Base-by-base conservation (phyloP, 176 grass and related monocot species). In the Otatea glauca region DNA sequence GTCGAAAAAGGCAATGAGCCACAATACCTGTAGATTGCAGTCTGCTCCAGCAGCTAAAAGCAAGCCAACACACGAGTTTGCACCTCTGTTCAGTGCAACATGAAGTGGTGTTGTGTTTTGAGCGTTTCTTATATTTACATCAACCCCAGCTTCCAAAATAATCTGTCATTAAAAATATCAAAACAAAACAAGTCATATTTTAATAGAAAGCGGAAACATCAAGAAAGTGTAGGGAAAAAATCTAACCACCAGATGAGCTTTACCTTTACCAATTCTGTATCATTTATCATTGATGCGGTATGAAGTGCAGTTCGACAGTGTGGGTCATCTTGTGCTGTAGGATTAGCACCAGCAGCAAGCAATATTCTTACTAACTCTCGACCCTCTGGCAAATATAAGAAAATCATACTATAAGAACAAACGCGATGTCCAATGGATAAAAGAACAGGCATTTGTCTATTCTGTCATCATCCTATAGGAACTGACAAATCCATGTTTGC, bases 211-310 rank as follows among this genome's bases (percentile, higher is more conserved):
- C 42, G 34, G 34, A 83, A 75, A 68, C 6, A 85, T 27, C 37
- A 68, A 35, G 83, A n/a, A 60, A 68, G 20, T 66, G 9, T 32
- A 62, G 7, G 9, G 6, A 20, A 70, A 78, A 82, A 54, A 79
- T 78, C n/a, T 24, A 72, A 70, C 43, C 49, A 74, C 2, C 38
- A 85, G 51, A 49, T 67, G 60, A 74, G 35, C 2, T 51, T 86
- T 90, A 99, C 96, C 91, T 96, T 86, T 48, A 99, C 96, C 61
- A 99, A 87, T 43, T 99, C 93, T 84, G 92, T 93, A 79, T 99
- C 96, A 81, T 99, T 89, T 21, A 99, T 99, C 96, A 96, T 99
- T 78, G 96, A 93, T 80, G 96, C 96, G 70, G 96, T 99, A 87
- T 99, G 96, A 70, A 99, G 68, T 84, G 94, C 93, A 37, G 96